Base-by-base conservation (phyloP, 2,329 filamentous ascomycete species). In the Beauveria sp. region DNA sequence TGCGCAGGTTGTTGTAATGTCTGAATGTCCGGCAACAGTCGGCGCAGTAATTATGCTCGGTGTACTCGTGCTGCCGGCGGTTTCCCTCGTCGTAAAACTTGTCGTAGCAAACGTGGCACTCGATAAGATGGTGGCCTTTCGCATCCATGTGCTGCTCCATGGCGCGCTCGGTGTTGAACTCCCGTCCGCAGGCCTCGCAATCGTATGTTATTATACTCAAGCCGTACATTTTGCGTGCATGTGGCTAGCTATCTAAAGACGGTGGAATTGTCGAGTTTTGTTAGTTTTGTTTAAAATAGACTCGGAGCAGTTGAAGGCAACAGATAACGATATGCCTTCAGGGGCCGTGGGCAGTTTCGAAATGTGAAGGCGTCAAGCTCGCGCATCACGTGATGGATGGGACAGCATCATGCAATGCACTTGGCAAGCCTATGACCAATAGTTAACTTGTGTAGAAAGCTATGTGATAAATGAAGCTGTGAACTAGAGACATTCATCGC, bases 21-120 rank as follows among this genome's bases (percentile, higher is more conserved):
- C 0, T 38, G 24, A 79, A 0, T 26, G 14, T 24, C 2, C 72
- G 70, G 0, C 71, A 24, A 52, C 75, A 79, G 0, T 69, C 66
- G 1, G 16, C 14, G 55, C 76, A 79, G 60, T 72, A 74, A 16
- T 61, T 20, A 58, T 77, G 73, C 0, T 65, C 30, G 0, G 70
- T 61, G 26, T 69, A 54, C 51, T 75, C 69, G 58, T 76, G 74
- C 1, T 67, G 14, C 5, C 24, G 51, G 24, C 61, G 47, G 1
- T 65, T 24, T 3, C 66, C 50, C 10, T 68, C 28, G 4, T 52
- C 66, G 7, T 40, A 40, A 30, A 57, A 70, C 0, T 62, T 66
- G 22, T 65, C 50, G n/a, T 64, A 20, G 62, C 74, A 76, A 0
- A 64, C 8, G 1, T 2, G 6, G 34, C 74, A 77, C 38, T 70